phyloP scores from a whole-genome alignment of 805 yeast genomes.

The Pachysolen tannophilus region DNA sequence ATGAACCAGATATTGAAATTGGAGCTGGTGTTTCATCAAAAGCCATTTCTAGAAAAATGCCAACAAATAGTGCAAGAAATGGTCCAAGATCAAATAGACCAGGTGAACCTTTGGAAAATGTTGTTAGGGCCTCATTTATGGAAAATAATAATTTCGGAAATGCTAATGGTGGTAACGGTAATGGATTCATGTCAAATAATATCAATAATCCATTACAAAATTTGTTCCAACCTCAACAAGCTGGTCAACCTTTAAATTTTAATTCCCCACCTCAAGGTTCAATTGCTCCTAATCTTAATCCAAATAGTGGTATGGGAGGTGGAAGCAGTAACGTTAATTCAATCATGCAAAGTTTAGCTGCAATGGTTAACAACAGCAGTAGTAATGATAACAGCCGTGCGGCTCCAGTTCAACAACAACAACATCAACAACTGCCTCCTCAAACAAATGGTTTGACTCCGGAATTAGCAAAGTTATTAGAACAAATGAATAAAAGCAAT shows the following conservation, averaged over 20 bases:
- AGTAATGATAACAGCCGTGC: not conserved
- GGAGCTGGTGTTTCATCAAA: conserved; percentile 92
- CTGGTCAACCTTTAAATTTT: not conserved
- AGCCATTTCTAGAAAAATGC: conserved; percentile 87
- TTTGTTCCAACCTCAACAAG: conserved; percentile 3
- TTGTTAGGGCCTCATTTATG: conserved; percentile 2
- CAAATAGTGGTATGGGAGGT: no score
- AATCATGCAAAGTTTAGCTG: conserved; percentile 9
- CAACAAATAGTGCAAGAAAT: conserved; percentile 77
- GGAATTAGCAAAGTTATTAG: conserved; percentile 8
- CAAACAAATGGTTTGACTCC: conserved; percentile 7
- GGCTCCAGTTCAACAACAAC: conserved; percentile 2
- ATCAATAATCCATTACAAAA: conserved; percentile 10
- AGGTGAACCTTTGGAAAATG: conserved; percentile 37
- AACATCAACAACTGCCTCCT: conserved; percentile 1
- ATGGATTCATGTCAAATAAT: not conserved
- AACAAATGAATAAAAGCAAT: conserved; percentile 6
- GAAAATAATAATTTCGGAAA: conserved; percentile 29
- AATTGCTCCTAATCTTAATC: no score
- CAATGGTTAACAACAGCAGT: conserved; percentile 6
- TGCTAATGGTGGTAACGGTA: conserved; percentile 10
- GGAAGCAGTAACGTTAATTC: conserved; percentile 3
- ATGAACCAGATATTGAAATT: conserved; percentile 96
- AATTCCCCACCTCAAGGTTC: not conserved
- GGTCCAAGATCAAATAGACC: conserved; percentile 77